phyloP scores from a whole-genome alignment of 179 eudicot genomes.

The Beta corolliflora region DNA sequence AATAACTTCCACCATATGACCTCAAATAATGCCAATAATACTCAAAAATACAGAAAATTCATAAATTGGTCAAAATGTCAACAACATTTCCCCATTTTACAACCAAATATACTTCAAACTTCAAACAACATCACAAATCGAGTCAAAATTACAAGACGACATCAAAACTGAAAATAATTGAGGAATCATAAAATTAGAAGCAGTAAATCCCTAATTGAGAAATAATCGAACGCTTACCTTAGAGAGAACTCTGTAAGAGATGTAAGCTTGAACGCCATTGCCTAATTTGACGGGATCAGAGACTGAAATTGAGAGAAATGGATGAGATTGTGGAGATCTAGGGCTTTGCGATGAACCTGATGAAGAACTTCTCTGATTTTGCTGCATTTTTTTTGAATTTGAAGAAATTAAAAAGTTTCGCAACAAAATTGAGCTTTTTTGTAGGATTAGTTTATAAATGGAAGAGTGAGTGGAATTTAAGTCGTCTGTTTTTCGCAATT shows the following conservation, averaged over 20 bases:
- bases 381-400: constrained; percentile 40
- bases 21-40: neutral
- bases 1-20: neutral
- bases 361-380: constrained; percentile 41
- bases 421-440: too few relatives aligned
- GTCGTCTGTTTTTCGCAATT: too few relatives aligned
- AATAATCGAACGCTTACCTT: constrained; percentile 41
- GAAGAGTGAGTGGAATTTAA: too few relatives aligned
- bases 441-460: too few relatives aligned
- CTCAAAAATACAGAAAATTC: neutral
- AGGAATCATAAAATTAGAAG: neutral
- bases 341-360: constrained; percentile 66
- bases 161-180: neutral
- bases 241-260: constrained; percentile 86
- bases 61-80: neutral
- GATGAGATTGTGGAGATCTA: constrained; percentile 70
- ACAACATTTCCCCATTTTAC: neutral
- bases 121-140: neutral
- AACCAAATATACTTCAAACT: neutral
- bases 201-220: neutral
- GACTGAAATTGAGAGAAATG: constrained; percentile 71
- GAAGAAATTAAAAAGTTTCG: too few relatives aligned
- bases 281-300: constrained; percentile 98
- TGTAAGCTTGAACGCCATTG: constrained; percentile 92
- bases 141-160: neutral